Evolutionary conservation across 2,329 filamentous ascomycete species (phyloP), one percentile per base, ranked within the genome.

Genomic region (Penicillium sp.): DNA sequence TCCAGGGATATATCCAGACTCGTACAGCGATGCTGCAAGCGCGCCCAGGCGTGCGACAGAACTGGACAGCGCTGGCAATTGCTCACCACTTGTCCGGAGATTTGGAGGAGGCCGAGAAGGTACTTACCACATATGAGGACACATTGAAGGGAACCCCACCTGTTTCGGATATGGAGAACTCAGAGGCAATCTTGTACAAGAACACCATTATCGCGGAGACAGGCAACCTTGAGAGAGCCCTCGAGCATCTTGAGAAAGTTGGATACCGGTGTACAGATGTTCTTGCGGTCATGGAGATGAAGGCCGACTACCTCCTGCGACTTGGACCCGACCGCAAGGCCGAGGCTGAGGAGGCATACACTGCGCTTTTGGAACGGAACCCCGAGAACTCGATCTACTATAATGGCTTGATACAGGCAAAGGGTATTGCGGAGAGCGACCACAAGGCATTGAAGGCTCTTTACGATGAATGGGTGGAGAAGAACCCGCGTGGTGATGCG

Each of bases 21-120:
- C 86, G 95, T 66, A 88, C 85, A 61, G 83, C 88, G 55, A 98
- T 99, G 89, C 83, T 99, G 63, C 89, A 95, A 73, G 86, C 90
- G 45, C 86, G 90, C 57, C 90, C 95, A 1, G 86, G 88, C 63
- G 71, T 95, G 59, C 85, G 96, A 65, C 91, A 96, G 78, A 97
- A 93, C 77, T 99, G 96, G 96, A 98, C 95, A 5, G 95, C 91
- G n/a, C 80, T 99, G 59, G 95, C 95, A 41, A 90, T 98, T 56
- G 95, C 93, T 35, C 87, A 96, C 72, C 95, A 99, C 70, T 82
- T 99, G 52, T 84, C 87, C n/a, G 95, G 93, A 1, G 90, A 96
- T 70, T 81, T 95, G 59, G 77, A 82, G 45, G 90, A 95, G 68
- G 96, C 95, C 29, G 95, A 99, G 78, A 91, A 92, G 68, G 90